phyloP scores from a whole-genome alignment of 2,329 filamentous ascomycete genomes.

The Hypoxylon sp. region DNA sequence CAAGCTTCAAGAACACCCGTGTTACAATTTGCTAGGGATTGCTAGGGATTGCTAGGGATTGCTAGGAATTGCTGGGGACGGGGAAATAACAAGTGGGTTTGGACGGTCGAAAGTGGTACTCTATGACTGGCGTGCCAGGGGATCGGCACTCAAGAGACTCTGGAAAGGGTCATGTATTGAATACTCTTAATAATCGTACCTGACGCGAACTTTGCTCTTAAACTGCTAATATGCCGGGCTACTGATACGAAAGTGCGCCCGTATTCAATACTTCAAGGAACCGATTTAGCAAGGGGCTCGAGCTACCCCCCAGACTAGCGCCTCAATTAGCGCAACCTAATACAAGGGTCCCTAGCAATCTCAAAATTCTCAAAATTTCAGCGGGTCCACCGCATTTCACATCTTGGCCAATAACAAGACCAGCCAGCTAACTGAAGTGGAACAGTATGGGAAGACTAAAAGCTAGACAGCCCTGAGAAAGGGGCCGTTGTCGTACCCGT shows the following conservation, averaged over 20 bases:
- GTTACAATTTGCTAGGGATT: conserved; percentile 40
- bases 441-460: conserved; percentile 23
- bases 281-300: conserved; percentile 22
- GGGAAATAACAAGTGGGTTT: conserved; percentile 44
- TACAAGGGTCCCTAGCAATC: conserved; percentile 40
- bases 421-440: conserved; percentile 22
- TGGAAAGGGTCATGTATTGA: conserved; percentile 18
- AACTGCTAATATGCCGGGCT: conserved; percentile 16
- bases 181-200: conserved; percentile 27
- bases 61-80: conserved; percentile 29
- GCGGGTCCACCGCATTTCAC: conserved; percentile 38
- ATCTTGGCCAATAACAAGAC: conserved; percentile 39
- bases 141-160: conserved; percentile 31
- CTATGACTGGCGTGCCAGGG: conserved; percentile 34
- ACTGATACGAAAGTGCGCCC: conserved; percentile 6
- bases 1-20: conserved; percentile 34
- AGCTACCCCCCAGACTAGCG: conserved; percentile 43
- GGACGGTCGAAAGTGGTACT: conserved; percentile 24
- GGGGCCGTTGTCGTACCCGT: conserved; percentile 19
- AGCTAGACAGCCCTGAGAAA: conserved; percentile 19
- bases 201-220: conserved; percentile 9
- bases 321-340: conserved; percentile 32
- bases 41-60: not conserved
- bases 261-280: conserved; percentile 29
- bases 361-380: conserved; percentile 50